Percentiles rank a stretch among this genome's conserved stretches.
Evolutionary conservation across 1,284 basidiomycete genomes (phyloP).

Genomic region (Rhodotorula sp.): DNA sequence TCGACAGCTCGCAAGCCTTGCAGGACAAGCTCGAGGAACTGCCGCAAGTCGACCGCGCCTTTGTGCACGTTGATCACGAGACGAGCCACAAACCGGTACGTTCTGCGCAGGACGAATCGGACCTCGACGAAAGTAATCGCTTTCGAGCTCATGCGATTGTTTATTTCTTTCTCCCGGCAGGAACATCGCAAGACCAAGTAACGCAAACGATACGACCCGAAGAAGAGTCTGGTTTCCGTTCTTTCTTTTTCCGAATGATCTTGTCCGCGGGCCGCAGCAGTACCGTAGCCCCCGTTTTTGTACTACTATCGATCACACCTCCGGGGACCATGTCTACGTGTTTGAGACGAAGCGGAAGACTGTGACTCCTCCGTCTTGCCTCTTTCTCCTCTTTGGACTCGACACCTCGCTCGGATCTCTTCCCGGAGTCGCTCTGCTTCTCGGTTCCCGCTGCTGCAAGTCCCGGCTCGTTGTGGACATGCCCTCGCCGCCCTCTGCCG

Average conservation of each 20-base stretch:
- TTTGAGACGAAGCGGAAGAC: no score
- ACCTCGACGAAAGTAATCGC: not conserved
- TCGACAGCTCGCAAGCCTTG: conserved; percentile 70
- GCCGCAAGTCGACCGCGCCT: conserved; percentile 74
- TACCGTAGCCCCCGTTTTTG: not conserved
- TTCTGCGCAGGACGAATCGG: not conserved
- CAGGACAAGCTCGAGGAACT: conserved; percentile 92
- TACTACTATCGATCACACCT: not conserved
- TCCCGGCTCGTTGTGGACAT: not conserved
- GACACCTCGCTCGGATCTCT: no score
- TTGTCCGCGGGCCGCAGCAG: not conserved
- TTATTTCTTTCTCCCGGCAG: not conserved
- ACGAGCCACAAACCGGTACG: conserved; percentile 70
- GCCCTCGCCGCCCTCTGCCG: not conserved
- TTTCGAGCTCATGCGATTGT: not conserved
- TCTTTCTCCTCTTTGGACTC: no score
- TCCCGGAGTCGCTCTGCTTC: no score
- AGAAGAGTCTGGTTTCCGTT: not conserved
- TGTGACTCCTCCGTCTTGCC: no score
- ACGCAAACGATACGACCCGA: not conserved
- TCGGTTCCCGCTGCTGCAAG: not conserved
- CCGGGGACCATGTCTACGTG: no score
- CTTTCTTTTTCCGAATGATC: not conserved
- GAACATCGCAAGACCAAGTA: conserved; percentile 42
- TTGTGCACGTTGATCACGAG: conserved; percentile 89